Evolutionary conservation across 1,284 basidiomycete genomes (phyloP), one percentile per base, ranked within the genome.

Genomic region (Pterulicium gracile): DNA sequence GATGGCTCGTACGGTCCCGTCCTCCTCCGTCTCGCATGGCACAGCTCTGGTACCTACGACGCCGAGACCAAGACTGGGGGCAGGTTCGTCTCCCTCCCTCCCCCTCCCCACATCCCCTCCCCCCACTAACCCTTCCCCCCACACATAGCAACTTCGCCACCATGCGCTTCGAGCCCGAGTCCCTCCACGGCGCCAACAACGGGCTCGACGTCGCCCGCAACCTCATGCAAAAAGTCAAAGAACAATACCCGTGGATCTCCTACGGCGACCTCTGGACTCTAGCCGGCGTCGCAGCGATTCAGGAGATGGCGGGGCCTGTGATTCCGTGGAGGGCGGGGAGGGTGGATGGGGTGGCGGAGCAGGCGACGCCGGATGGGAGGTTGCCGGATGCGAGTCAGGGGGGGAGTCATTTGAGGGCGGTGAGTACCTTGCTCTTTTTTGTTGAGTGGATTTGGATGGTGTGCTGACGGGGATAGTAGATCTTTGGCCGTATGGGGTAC

Each of bases 241-340:
- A 81, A 51, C 76, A 93, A 54, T 83, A 81, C 63, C 75, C 81
- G 0, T 95, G 91, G 91, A 94, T 96, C 59, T 85, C 79, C 49
- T 96, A 95, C 62, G 91, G 92, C 55, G 92, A 95, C 59, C 72
- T 94, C 47, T 95, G 92, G 92, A 96, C 91, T 18, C 80, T 96
- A 40, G 92, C 70, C 49, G 93, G 92, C 59, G 88, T 90, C 40
- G 74, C 73, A 52, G 84, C 90, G 44, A 65, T 98, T 51, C 90
- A 97, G 74, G 85, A 88, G 67, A 86, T 88, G 81, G 78, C 72
- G 49, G 87, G 87, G 3, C 87, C 88, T 45, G 80, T 81, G 60
- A 71, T 93, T 55, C 82, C 85, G 15, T 97, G 93, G 92, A 76
- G 89, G 52, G 77, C 91, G 3, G 92, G 92, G 35, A 78, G 92